A percentile compares a stretch with the other conserved stretches of the same genome.
Conservation (phyloP, 805 yeast genomes). For the Zygoascus biomembranicola region DNA sequence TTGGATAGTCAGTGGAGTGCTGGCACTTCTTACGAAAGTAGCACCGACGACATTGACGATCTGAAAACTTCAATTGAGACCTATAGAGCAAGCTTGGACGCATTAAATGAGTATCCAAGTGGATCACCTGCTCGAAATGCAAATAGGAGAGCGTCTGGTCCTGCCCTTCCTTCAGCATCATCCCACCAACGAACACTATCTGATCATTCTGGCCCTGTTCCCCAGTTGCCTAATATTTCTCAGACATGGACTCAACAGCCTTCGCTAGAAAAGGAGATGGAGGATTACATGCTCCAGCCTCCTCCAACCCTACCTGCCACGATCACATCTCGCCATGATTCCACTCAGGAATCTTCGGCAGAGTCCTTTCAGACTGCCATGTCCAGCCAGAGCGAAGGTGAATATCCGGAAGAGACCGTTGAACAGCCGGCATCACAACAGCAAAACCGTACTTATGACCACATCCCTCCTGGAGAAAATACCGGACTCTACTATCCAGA, state of each 20-base stretch:
- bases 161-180: background rate
- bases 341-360: slow-evolving; percentile 11
- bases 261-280: slow-evolving; percentile 3
- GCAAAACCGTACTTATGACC: background rate
- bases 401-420: background rate
- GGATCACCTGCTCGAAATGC: slow-evolving; percentile 1
- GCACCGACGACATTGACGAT: slow-evolving; percentile 6
- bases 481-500: background rate
- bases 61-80: slow-evolving; percentile 8
- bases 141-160: background rate
- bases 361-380: slow-evolving; percentile 15
- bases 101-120: background rate
- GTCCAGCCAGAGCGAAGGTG: slow-evolving; percentile 1
- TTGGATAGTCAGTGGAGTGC: background rate
- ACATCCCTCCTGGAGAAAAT: background rate
- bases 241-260: background rate
- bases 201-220: background rate
- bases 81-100: slow-evolving; percentile 6
- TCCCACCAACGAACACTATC: no score
- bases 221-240: background rate
- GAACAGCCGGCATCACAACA: background rate
- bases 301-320: slow-evolving; percentile 3
- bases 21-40: background rate
- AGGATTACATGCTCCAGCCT: background rate
- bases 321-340: background rate